Conservation (phyloP, 2,329 filamentous ascomycete species). For the Scopulariopsis brevicaulis region DNA sequence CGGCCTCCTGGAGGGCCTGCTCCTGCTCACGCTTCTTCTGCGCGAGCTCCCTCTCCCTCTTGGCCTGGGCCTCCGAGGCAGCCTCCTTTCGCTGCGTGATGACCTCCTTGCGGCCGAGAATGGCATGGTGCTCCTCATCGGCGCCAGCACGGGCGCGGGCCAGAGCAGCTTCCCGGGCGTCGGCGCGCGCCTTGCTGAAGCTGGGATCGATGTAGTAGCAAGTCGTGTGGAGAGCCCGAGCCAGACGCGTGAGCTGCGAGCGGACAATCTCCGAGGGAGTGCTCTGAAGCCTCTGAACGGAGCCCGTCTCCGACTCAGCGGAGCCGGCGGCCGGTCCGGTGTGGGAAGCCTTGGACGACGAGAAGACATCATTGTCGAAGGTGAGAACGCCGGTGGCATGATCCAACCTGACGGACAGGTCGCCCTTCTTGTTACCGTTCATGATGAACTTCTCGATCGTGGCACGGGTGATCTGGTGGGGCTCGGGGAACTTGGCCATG, state of each 20-base stretch:
- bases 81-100: constrained; percentile 97
- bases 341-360: constrained; percentile 85
- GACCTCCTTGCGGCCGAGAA: constrained; percentile 72
- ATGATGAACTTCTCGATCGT: constrained; percentile 99
- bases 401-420: constrained; percentile 90
- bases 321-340: constrained; percentile 70
- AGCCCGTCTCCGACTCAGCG: constrained; percentile 71
- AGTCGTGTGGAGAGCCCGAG: constrained; percentile 82
- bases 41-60: constrained; percentile 86
- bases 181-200: constrained; percentile 71
- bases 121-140: constrained; percentile 83
- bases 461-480: constrained; percentile 80
- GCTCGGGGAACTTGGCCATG: constrained; percentile 90
- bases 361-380: constrained; percentile 98
- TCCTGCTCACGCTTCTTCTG: constrained; percentile 77
- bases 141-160: constrained; percentile 75
- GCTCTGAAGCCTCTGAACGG: constrained; percentile 91
- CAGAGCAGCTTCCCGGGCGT: constrained; percentile 70
- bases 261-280: constrained; percentile 96
- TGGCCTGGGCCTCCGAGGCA: constrained; percentile 77
- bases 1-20: constrained; percentile 80
- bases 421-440: constrained; percentile 99
- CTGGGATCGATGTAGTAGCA: constrained; percentile 91
- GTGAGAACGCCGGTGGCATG: constrained; percentile 91
- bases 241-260: constrained; percentile 82